A percentile compares a stretch with the other conserved stretches of the same genome.
Conservation (phyloP, 768 basidiomycete species). For the Amanita rimosa region DNA sequence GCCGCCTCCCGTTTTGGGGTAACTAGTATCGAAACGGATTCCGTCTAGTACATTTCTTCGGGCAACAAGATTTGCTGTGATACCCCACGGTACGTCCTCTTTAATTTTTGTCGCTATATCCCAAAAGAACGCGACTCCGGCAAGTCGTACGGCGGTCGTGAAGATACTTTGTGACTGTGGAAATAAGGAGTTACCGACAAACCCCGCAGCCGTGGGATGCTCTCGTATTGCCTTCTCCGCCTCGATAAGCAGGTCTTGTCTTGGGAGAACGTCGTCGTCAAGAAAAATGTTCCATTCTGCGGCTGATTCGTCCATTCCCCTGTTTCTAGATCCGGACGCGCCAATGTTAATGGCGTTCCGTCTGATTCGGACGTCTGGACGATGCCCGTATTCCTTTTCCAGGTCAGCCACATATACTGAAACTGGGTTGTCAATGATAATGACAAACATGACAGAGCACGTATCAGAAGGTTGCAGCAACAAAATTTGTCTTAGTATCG, state of each 20-base stretch:
- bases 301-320: conserved; percentile 41
- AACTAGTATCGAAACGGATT: conserved; percentile 32
- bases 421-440: conserved; percentile 45
- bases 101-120: conserved; percentile 41
- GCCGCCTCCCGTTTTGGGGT: conserved; percentile 55
- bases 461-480: conserved; percentile 28
- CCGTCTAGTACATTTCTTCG: conserved; percentile 33
- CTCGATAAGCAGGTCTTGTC: conserved; percentile 28
- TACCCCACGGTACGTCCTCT: conserved; percentile 48
- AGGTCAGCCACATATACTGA: conserved; percentile 29
- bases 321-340: conserved; percentile 42
- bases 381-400: conserved; percentile 24
- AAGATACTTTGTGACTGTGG: conserved; percentile 36
- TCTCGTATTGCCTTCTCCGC: conserved; percentile 35
- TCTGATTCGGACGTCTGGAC: conserved; percentile 43
- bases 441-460: conserved; percentile 41
- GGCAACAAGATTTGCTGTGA: conserved; percentile 46
- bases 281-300: conserved; percentile 50
- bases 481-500: conserved; percentile 32
- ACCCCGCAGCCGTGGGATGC: conserved; percentile 37
- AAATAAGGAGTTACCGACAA: conserved; percentile 41
- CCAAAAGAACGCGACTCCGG: conserved; percentile 53
- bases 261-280: conserved; percentile 45
- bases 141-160: conserved; percentile 41
- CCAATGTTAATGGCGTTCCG: conserved; percentile 35